Conservation (phyloP, 164 flowering plant species). For the Tinospora cordifolia region DNA sequence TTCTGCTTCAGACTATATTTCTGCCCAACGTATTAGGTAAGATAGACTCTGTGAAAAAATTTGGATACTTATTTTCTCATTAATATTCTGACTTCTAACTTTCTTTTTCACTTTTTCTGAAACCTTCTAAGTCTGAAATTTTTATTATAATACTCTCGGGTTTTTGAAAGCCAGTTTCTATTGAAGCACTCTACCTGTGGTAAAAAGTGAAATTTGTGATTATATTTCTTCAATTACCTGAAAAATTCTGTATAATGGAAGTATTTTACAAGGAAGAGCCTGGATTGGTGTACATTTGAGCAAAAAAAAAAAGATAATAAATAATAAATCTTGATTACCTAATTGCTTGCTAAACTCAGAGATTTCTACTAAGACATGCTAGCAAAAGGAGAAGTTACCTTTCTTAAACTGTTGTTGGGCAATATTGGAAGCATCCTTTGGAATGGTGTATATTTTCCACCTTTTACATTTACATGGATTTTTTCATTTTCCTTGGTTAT, state of each 20-base stretch:
- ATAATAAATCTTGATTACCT: background rate
- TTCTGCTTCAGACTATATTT: conserved; percentile 73
- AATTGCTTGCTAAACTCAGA: background rate
- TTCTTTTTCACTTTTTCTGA: background rate
- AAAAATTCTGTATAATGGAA: background rate
- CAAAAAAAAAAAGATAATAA: background rate
- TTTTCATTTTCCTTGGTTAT: too few species aligned
- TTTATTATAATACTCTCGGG: too few species aligned
- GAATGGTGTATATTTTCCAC: too few species aligned
- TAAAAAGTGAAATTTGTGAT: background rate
- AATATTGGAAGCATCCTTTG: background rate
- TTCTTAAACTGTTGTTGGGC: background rate
- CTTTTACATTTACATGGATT: too few species aligned
- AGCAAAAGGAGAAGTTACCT: background rate
- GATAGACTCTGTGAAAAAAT: conserved; percentile 4
- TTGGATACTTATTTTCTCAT: background rate
- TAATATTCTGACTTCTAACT: background rate
- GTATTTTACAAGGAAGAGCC: background rate
- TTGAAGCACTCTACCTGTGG: background rate
- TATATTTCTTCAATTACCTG: background rate
- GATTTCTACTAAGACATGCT: background rate
- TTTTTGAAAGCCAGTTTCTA: too few species aligned
- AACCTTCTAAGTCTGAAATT: too few species aligned
- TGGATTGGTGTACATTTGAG: background rate
- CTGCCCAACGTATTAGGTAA: conserved; percentile 84